Evolutionary conservation across 1,284 basidiomycete genomes (phyloP), one percentile per base, ranked within the genome.

Genomic region (Ceratobasidium sp.): DNA sequence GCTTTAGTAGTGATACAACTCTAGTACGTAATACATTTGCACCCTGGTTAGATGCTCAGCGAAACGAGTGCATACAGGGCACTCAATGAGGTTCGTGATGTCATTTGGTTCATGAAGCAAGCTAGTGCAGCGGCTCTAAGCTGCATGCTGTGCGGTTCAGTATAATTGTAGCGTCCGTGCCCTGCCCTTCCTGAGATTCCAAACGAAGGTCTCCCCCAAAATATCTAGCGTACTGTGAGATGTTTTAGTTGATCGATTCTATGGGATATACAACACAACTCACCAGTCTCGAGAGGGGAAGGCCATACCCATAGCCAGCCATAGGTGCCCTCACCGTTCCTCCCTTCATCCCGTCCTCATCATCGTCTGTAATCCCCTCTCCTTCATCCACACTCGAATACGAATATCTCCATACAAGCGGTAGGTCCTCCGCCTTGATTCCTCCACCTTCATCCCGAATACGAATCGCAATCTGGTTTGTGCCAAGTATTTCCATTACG

Each of bases 161-260:
- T 42, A 67, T 56, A 52, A 77, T 77, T n/a, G 64, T 67, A 17
- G 66, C 75, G 40, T 77, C 75, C 10, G 75, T 77, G 13, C 75
- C 75, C 13, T 68, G 56, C 15, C 75, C 75, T 28, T 67, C 64
- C 38, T 40, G 64, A 23, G 75, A 77, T 38, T 57, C 64, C n/a
- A 77, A 59, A 28, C 75, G 48, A 33, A 77, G 75, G 42, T 77
- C 75, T 4, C 75, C 75, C 15, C 75, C 75, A 68, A 77, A 77
- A 40, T 77, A 77, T 52, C 75, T 77, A 33, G 75, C 75, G 44
- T 77, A 77, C 75, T 77, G 42, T 28, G 26, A 15, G 5, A 33
- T 9, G 46, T 38, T 20, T 56, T 15, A 48, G 38, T 20, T 15
- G 48, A 3, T 20, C 40, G 17, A 17, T 10, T 26, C 52, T 5